Percentiles rank a stretch among this genome's conserved stretches.
phyloP scores from a whole-genome alignment of 768 basidiomycete genomes.

The Butyriboletus loyo region DNA sequence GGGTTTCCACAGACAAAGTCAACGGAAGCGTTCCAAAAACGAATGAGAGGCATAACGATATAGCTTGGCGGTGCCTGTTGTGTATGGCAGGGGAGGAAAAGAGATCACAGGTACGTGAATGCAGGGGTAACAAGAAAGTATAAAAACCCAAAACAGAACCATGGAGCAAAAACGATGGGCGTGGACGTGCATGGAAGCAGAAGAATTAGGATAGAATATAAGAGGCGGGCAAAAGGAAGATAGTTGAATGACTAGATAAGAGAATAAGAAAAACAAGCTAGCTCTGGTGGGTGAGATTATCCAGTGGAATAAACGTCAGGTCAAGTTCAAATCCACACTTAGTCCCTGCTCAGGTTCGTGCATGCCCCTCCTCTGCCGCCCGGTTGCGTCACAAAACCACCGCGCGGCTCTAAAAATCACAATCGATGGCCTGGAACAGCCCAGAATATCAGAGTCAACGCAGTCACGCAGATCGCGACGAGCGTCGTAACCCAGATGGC shows the following conservation, averaged over 20 bases:
- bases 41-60: conserved; percentile 27
- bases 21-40: conserved; percentile 17
- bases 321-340: conserved; percentile 14
- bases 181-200: conserved; percentile 17
- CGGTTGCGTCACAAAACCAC: conserved; percentile 5
- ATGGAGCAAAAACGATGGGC: conserved; percentile 17
- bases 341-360: conserved; percentile 12
- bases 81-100: conserved; percentile 14
- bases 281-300: conserved; percentile 20
- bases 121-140: conserved; percentile 23
- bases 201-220: conserved; percentile 28
- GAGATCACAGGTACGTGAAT: conserved; percentile 22
- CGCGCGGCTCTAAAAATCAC: conserved; percentile 31
- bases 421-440: conserved; percentile 93
- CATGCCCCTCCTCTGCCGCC: conserved; percentile 4
- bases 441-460: conserved; percentile 90
- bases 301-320: conserved; percentile 16
- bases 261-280: conserved; percentile 28
- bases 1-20: conserved; percentile 10
- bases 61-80: conserved; percentile 20
- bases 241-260: conserved; percentile 28
- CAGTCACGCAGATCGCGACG: conserved; percentile 71
- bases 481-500: conserved; percentile 89
- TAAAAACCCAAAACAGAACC: conserved; percentile 13
- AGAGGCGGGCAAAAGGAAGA: conserved; percentile 17